phyloP scores from a whole-genome alignment of 2,329 filamentous ascomycete genomes.

The Verticillium nonalfalfae region DNA sequence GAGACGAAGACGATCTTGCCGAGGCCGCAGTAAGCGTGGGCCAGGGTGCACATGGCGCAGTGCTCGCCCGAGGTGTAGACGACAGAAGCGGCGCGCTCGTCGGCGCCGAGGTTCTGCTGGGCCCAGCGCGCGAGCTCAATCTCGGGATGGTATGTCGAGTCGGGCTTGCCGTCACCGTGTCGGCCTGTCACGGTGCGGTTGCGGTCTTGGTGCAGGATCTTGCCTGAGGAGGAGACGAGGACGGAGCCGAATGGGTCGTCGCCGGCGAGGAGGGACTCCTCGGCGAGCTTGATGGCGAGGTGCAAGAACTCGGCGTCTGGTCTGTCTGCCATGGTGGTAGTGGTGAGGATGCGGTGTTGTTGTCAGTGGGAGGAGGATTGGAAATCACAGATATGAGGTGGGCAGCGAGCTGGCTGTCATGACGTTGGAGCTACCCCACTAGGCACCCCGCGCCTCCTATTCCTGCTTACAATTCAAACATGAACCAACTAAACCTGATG shows the following conservation, averaged over 20 bases:
- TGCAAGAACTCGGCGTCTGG: constrained; percentile 10
- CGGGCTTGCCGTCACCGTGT: constrained; percentile 16
- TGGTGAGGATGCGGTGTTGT: too few relatives aligned
- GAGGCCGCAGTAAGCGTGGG: constrained; percentile 25
- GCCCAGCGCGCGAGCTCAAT: constrained; percentile 29
- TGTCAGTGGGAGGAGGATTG: too few relatives aligned
- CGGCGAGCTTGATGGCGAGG: constrained; percentile 22
- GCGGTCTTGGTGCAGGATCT: constrained; percentile 22
- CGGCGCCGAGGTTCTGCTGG: constrained; percentile 24
- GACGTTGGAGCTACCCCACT: too few relatives aligned
- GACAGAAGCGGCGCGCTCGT: constrained; percentile 28
- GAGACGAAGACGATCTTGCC: constrained; percentile 26
- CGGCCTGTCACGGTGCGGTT: constrained; percentile 24
- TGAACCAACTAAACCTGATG: too few relatives aligned
- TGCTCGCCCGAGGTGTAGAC: constrained; percentile 31
- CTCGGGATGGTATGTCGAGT: constrained; percentile 27
- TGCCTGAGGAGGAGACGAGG: constrained; percentile 19
- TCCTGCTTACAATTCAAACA: too few relatives aligned
- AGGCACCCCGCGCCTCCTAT: too few relatives aligned
- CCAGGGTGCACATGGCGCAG: constrained; percentile 28
- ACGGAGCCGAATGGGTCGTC: constrained; percentile 29
- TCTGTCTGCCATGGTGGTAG: constrained; percentile 5
- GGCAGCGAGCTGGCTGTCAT: too few relatives aligned
- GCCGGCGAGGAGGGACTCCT: constrained; percentile 27
- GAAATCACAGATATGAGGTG: too few relatives aligned